phyloP scores from a whole-genome alignment of 2,329 filamentous ascomycete genomes.

The Fusarium sp. region DNA sequence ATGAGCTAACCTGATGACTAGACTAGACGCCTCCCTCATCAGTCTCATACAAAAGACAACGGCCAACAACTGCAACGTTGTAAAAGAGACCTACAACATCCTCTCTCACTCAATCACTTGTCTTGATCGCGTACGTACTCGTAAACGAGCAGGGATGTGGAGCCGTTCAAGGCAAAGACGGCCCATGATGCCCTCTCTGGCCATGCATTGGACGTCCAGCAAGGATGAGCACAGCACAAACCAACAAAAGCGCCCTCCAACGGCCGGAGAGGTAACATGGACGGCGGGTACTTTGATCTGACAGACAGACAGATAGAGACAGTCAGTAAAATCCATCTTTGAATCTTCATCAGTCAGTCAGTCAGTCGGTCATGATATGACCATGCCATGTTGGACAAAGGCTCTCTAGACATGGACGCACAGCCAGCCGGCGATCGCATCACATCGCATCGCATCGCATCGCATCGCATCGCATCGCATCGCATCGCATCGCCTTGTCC shows the following conservation, averaged over 20 bases:
- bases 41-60: not conserved
- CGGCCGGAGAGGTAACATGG: constrained; percentile 10
- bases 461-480: constrained; percentile 16
- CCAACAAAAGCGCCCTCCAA: constrained; percentile 18
- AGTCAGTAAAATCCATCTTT: too few species aligned
- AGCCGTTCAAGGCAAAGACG: constrained; percentile 12
- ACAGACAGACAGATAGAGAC: not conserved
- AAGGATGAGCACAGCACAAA: constrained; percentile 19
- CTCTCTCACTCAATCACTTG: not conserved
- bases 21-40: not conserved
- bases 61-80: not conserved
- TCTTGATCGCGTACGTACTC: constrained; percentile 18
- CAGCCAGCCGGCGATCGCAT: constrained; percentile 20
- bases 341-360: too few species aligned
- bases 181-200: constrained; percentile 24
- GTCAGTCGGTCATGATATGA: constrained; percentile 5
- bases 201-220: constrained; percentile 14
- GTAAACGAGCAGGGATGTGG: constrained; percentile 31
- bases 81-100: not conserved
- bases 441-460: constrained; percentile 10
- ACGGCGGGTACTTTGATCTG: constrained; percentile 11
- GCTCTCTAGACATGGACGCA: constrained; percentile 9
- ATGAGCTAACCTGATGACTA: constrained; percentile 1
- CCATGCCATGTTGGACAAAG: constrained; percentile 12
- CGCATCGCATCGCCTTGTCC: constrained; percentile 20